Percentiles rank a stretch among this genome's conserved stretches.
Evolutionary conservation across 805 yeast genomes (phyloP).

Genomic region (Candida qinlingensis): DNA sequence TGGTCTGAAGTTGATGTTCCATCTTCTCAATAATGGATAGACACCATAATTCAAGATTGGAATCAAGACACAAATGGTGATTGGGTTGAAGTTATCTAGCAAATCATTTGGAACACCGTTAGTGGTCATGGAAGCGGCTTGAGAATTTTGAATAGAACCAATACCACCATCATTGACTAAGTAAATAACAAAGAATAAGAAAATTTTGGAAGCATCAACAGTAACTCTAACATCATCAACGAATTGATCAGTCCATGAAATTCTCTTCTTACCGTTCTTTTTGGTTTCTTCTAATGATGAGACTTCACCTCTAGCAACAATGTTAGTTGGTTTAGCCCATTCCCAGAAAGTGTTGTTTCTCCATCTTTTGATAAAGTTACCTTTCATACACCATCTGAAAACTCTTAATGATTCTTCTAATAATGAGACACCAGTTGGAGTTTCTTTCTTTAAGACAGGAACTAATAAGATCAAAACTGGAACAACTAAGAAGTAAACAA

Average conservation of each 20-base stretch:
- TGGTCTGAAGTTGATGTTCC: conserved; percentile 53
- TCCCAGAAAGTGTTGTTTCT: conserved; percentile 40
- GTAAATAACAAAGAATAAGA: conserved; percentile 62
- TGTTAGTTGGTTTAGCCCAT: conserved; percentile 51
- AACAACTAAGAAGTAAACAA: conserved; percentile 48
- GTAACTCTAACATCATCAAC: conserved; percentile 69
- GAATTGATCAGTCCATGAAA: conserved; percentile 57
- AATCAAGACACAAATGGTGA: conserved; percentile 68
- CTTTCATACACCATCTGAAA: conserved; percentile 32
- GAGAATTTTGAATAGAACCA: conserved; percentile 33
- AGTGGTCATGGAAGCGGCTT: conserved; percentile 64
- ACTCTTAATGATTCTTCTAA: conserved; percentile 39
- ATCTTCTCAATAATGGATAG: conserved; percentile 45
- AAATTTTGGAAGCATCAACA: conserved; percentile 65
- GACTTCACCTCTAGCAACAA: conserved; percentile 36
- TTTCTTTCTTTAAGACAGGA: conserved; percentile 20
- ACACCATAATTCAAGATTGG: conserved; percentile 58
- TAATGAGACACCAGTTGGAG: conserved; percentile 32
- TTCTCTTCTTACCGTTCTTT: conserved; percentile 17
- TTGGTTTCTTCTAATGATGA: conserved; percentile 5
- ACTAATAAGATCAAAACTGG: conserved; percentile 33
- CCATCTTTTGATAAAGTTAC: conserved; percentile 38
- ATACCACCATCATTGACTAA: conserved; percentile 69
- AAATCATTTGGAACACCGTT: conserved; percentile 79
- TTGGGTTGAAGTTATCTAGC: conserved; percentile 67